These are phyloP conservation scores for Trichomonascaceae sp. DNA, from an alignment of 1,139 yeast species.

Conservation along the genomic window DNA sequence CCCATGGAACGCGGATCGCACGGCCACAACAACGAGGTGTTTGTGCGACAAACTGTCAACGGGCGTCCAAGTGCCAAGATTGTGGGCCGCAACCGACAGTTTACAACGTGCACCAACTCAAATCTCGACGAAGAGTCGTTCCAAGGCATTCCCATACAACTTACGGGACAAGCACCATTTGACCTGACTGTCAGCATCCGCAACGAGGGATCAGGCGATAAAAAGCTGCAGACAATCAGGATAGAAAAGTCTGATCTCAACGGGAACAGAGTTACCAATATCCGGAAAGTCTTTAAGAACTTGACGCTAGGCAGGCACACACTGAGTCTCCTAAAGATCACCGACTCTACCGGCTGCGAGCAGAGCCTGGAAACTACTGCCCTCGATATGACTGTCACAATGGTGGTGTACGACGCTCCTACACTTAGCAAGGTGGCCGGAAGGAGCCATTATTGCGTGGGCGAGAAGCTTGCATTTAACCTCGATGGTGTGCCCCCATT, in stretches of 20 bases:
- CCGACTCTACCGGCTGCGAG: slow-evolving; percentile 61
- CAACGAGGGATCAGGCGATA: slow-evolving; percentile 42
- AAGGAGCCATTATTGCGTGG: slow-evolving; percentile 62
- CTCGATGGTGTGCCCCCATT: slow-evolving; percentile 75
- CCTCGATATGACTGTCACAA: slow-evolving; percentile 24
- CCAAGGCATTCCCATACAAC: slow-evolving; percentile 42
- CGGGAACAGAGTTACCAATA: too few species aligned
- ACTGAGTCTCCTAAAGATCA: slow-evolving; percentile 41
- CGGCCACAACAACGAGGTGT: slow-evolving; percentile 26
- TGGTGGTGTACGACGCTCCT: slow-evolving; percentile 68
- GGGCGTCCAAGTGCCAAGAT: slow-evolving; percentile 49
- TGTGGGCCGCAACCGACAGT: slow-evolving; percentile 33
- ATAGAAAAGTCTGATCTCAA: slow-evolving; percentile 23
- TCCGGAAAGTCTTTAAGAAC: slow-evolving; percentile 28
- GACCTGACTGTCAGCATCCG: slow-evolving; percentile 38
- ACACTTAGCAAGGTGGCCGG: slow-evolving; percentile 36
- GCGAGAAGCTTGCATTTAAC: slow-evolving; percentile 71
- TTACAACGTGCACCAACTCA: slow-evolving; percentile 37
- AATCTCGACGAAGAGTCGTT: slow-evolving; percentile 23
- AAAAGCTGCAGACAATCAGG: slow-evolving; percentile 29
- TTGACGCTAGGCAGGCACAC: slow-evolving; percentile 43
- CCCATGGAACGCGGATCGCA: slow-evolving; percentile 24
- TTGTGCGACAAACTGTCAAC: slow-evolving; percentile 46
- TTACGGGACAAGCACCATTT: slow-evolving; percentile 57
- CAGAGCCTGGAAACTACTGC: slow-evolving; percentile 24